Evolutionary conservation across 139 green algal genomes (phyloP).

Genomic region (Picochlorum sp.): DNA sequence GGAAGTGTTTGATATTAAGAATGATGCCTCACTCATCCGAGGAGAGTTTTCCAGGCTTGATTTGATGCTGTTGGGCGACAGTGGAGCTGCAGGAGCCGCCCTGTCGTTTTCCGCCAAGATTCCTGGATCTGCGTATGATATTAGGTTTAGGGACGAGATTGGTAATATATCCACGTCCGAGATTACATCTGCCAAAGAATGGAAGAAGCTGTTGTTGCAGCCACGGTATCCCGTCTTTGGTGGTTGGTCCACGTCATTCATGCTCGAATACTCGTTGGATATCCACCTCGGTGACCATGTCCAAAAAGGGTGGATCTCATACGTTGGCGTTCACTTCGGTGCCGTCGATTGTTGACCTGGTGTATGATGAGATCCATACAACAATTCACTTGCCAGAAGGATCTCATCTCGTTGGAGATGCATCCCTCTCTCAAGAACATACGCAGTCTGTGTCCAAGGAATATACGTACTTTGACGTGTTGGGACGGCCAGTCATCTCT

Average conservation of each 20-base stretch:
- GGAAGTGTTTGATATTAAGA: slow-evolving; percentile 71
- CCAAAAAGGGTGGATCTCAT: slow-evolving; percentile 1
- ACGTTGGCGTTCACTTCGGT: slow-evolving; percentile 11
- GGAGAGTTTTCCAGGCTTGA: slow-evolving; percentile 58
- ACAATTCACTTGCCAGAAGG: slow-evolving; percentile 79
- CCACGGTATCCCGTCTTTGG: slow-evolving; percentile 78
- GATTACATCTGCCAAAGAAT: not conserved
- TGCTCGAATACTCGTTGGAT: slow-evolving; percentile 65
- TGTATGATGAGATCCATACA: slow-evolving; percentile 34
- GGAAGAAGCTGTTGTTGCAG: slow-evolving; percentile 38
- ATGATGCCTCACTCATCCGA: slow-evolving; percentile 27
- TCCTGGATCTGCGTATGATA: slow-evolving; percentile 36
- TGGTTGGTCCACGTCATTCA: slow-evolving; percentile 61
- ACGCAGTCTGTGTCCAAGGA: slow-evolving; percentile 7
- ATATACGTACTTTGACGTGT: slow-evolving; percentile 79
- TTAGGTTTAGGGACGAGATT: slow-evolving; percentile 85
- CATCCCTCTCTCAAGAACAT: slow-evolving; percentile 2
- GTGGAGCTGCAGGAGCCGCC: not conserved
- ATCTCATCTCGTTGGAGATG: slow-evolving; percentile 31
- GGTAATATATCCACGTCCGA: slow-evolving; percentile 79
- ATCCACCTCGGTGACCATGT: slow-evolving; percentile 32
- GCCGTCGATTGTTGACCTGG: slow-evolving; percentile 28
- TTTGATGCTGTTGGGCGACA: slow-evolving; percentile 20
- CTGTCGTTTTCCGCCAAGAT: slow-evolving; percentile 43
- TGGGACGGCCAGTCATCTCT: slow-evolving; percentile 72